Base-by-base conservation (phyloP, 2,329 filamentous ascomycete genomes). In the Phialocephala subalpina region DNA sequence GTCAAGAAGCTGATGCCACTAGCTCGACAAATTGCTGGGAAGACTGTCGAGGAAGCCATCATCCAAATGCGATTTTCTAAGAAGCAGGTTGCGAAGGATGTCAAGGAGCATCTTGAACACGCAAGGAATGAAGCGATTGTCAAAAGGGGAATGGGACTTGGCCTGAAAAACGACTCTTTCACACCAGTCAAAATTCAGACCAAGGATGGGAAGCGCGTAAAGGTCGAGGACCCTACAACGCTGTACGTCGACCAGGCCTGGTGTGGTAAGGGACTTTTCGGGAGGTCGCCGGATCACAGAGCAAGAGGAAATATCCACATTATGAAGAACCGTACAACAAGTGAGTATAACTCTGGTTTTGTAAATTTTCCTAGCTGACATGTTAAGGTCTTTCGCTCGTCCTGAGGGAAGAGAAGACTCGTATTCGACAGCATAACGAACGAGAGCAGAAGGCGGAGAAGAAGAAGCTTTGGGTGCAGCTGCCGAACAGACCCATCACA, bases 181-280 rank as follows among this genome's bases (percentile, higher is more conserved):
- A 77, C 82, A 72, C 80, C 82, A 11, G 75, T 85, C 57, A 86
- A 87, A 74, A 92, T 97, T 70, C 83, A 87, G 77, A 87, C 91
- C 64, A 93, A 93, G 80, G 87, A 92, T 66, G 93, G 93, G 72
- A 89, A 88, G 77, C 89, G 87, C 78, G 83, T 94, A 70, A 84
- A 86, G 45, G 85, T 97, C 27, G 80, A 80, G 35, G 92, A 97
- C 74, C 89, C 90, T 1, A 92, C 91, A n/a, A 86, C 87, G 66
- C 91, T 98, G 70, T 99, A 97, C 78, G 86, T 99, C 72, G 91
- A 94, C 62, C 89, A 98, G 80, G 93, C 94, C 4, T 99, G 95
- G 95, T 93, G 97, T 53, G 93, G 92, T 62, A 90, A 91, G 70
- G 92, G 93, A 0, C 83, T 85, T 1, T 90, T 84, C 65, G 80